Evolutionary conservation across 208 protist genomes (phyloP).

Genomic region (Acanthamoeba sp.): DNA sequence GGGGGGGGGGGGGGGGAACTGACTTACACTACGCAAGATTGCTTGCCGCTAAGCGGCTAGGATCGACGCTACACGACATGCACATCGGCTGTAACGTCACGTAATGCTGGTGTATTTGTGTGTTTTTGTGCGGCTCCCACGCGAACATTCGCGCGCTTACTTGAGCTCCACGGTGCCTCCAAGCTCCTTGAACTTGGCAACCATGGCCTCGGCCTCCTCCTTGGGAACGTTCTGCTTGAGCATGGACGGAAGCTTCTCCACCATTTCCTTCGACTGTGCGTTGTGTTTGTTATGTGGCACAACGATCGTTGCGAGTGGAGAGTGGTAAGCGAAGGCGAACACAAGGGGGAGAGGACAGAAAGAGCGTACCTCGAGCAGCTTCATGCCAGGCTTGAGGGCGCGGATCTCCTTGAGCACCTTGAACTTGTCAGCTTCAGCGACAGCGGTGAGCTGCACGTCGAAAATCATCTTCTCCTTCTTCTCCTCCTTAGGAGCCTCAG

Average conservation of each 20-base stretch:
- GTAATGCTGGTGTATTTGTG: background rate
- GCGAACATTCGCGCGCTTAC: background rate
- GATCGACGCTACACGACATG: no score
- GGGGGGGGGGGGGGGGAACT: no score
- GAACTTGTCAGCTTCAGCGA: constrained; percentile 76
- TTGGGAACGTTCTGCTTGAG: constrained; percentile 71
- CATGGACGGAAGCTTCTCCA: constrained; percentile 75
- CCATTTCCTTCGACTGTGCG: constrained; percentile 73
- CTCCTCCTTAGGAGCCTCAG: constrained; percentile 46
- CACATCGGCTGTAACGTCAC: no score
- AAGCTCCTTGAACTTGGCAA: constrained; percentile 76
- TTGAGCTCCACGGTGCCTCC: constrained; percentile 74
- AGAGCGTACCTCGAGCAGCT: constrained; percentile 66
- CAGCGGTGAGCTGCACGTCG: constrained; percentile 34
- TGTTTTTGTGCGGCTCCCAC: background rate
- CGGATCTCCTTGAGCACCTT: constrained; percentile 76
- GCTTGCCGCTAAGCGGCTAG: no score
- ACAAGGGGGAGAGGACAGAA: background rate
- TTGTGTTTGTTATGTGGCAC: background rate
- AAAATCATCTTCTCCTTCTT: constrained; percentile 72
- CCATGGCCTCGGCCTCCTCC: constrained; percentile 61
- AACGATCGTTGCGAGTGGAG: no score
- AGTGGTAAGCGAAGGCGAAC: background rate
- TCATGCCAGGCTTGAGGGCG: constrained; percentile 73
- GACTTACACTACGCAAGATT: no score